Base-by-base conservation (phyloP, 2,329 filamentous ascomycete genomes). In the Xylariaceae sp. region DNA sequence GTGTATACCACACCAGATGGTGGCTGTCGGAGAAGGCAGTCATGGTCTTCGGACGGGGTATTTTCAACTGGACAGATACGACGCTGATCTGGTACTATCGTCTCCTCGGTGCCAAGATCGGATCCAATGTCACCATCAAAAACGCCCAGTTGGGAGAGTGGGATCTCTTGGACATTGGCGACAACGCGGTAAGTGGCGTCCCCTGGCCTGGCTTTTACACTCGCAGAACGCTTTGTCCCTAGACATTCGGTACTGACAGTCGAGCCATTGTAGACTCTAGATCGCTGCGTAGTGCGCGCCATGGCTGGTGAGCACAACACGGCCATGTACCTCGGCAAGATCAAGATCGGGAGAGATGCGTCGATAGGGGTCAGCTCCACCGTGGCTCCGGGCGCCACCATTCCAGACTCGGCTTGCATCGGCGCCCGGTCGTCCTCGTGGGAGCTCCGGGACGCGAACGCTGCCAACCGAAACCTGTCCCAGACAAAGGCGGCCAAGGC, bases 391-490 rank as follows among this genome's bases (percentile, higher is more conserved):
- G 74, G 74, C 1, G 65, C 71, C 0, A 55, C 46, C 5, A 47
- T 78, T 2, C 70, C 72, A 0, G 62, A 67, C 4, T 60, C 68
- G 41, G 67, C 67, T 3, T 76, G 70, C 55, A 69, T 78, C 17
- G 74, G 74, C 1, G 65, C 70, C 6, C 77, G 76, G 54, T 75
- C 73, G 1, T 76, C 73, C 0, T 76, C 71, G 50, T 76, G 73
- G 70, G 74, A 78, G 49, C 55, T 68, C 16, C 52, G 64, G 15
- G 69, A 72, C 43, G 65, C 65, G 2, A 59, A 62, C 9, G 70
- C 75, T 47, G 54, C 59, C 5, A 71, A 73, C 54, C 67, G 70
- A 11, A 63, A 71, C 29, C 56, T 71, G 1, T 59, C 62, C 3
- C 44, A 62, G 1, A 57, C 54, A 37, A 59, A 57, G 18, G 58